These are phyloP conservation scores for Chenopodium formosanum DNA, from an alignment of 148 eudicot species.

Conservation along the genomic window DNA sequence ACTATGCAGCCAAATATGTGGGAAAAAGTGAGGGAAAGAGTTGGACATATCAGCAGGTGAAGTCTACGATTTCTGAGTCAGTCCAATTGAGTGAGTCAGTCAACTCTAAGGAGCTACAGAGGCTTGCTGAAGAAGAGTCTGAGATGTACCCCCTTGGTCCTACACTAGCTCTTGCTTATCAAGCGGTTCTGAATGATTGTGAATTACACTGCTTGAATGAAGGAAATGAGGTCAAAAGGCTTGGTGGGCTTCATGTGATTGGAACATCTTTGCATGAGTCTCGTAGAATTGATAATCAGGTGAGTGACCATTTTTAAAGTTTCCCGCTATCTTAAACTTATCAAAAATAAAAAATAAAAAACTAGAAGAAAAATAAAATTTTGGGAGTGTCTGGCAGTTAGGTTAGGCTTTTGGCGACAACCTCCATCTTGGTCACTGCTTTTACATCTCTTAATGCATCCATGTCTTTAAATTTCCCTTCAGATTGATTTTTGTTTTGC, in stretches of 20 bases:
- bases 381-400: not conserved
- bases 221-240: slow-evolving; percentile 88
- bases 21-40: slow-evolving; percentile 76
- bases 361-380: too few species aligned
- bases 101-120: slow-evolving; percentile 59
- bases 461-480: too few species aligned
- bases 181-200: slow-evolving; percentile 70
- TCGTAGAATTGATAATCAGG: slow-evolving; percentile 98
- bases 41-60: slow-evolving; percentile 75
- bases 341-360: too few species aligned
- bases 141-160: slow-evolving; percentile 94
- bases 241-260: slow-evolving; percentile 99
- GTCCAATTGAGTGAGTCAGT: slow-evolving; percentile 72
- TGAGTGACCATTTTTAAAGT: slow-evolving; percentile 22
- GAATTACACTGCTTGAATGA: slow-evolving; percentile 78
- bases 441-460: too few species aligned
- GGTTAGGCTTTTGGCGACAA: not conserved
- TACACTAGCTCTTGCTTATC: slow-evolving; percentile 77
- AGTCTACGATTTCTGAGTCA: slow-evolving; percentile 66
- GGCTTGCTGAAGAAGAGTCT: slow-evolving; percentile 68
- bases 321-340: not conserved
- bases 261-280: slow-evolving; percentile 98
- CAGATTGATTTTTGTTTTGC: too few species aligned
- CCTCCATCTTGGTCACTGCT: not conserved
- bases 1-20: slow-evolving; percentile 70